Percentiles rank a stretch among this genome's conserved stretches.
Evolutionary conservation across 805 yeast genomes (phyloP).

Genomic region (Candida pseudofarinosa): DNA sequence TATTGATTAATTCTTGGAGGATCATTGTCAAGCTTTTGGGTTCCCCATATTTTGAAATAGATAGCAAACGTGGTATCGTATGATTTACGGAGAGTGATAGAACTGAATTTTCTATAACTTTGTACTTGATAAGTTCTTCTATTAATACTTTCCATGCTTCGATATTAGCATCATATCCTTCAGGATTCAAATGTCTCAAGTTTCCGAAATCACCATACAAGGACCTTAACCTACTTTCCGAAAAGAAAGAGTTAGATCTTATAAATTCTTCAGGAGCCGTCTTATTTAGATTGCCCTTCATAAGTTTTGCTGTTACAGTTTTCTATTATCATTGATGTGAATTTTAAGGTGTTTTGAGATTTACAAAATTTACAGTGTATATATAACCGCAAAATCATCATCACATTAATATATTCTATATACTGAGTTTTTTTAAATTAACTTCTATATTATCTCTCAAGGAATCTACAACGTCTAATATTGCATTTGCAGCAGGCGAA

Average conservation of each 20-base stretch:
- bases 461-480: constrained; percentile 75
- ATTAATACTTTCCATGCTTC: constrained; percentile 31
- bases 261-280: constrained; percentile 11
- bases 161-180: constrained; percentile 41
- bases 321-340: too few species aligned
- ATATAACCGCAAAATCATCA: background rate
- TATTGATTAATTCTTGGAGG: constrained; percentile 20
- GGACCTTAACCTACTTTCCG: constrained; percentile 26
- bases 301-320: too few species aligned
- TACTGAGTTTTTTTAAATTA: constrained; percentile 14
- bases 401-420: background rate
- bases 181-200: constrained; percentile 31
- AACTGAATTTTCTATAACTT: constrained; percentile 11
- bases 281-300: too few species aligned
- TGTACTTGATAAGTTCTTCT: constrained; percentile 15
- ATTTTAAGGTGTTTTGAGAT: too few species aligned
- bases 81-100: constrained; percentile 13
- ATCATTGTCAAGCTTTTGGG: constrained; percentile 26
- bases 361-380: too few species aligned
- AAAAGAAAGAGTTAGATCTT: constrained; percentile 17
- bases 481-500: constrained; percentile 88
- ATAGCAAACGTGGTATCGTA: constrained; percentile 13
- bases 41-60: constrained; percentile 26
- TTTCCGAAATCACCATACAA: constrained; percentile 32
- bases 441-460: constrained; percentile 54